Base-by-base conservation (phyloP, 2,329 filamentous ascomycete species). In the Nigrospora osmanthi region DNA sequence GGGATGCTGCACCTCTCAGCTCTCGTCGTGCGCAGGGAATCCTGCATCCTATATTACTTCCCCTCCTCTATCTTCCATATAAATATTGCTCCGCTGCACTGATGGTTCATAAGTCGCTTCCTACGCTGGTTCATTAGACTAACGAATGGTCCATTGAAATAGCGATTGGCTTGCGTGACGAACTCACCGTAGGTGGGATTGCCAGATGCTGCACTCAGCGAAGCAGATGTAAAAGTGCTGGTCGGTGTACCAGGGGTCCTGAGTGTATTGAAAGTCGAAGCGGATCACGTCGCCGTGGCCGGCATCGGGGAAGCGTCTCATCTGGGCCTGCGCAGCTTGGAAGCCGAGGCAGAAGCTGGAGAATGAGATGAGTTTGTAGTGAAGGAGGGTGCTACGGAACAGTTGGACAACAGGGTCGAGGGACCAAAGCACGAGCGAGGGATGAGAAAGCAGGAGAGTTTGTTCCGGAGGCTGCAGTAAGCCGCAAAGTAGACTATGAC, bases 141-240 rank as follows among this genome's bases (percentile, higher is more conserved):
- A n/a, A n/a, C n/a, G n/a, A n/a, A n/a, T n/a, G n/a, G n/a, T n/a
- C n/a, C n/a, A n/a, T n/a, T n/a, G n/a, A n/a, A n/a, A n/a, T n/a
- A n/a, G n/a, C n/a, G n/a, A n/a, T n/a, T n/a, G n/a, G n/a, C n/a
- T n/a, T n/a, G n/a, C n/a, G n/a, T n/a, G n/a, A n/a, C n/a, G n/a
- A n/a, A n/a, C n/a, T n/a, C n/a, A n/a, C n/a, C n/a, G n/a, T n/a
- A 23, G 84, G 54, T 88, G 84, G 0, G 80, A 80, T 60, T 88
- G 83, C 81, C 81, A 87, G 53, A 87, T 73, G 53, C 73, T 82
- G 32, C 78, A 67, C 49, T 81, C 74, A 0, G 80, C 69, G 54
- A 88, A 87, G 58, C 76, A 83, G 14, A 87, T 67, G 54, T 80
- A 87, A 59, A 85, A 87, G 56, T 88, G 85, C 60, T 87, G 80